Percentiles rank a stretch among this genome's conserved stretches.
Evolutionary conservation across 2,329 filamentous ascomycete species (phyloP).

Genomic region (Penicillium janthinellum): DNA sequence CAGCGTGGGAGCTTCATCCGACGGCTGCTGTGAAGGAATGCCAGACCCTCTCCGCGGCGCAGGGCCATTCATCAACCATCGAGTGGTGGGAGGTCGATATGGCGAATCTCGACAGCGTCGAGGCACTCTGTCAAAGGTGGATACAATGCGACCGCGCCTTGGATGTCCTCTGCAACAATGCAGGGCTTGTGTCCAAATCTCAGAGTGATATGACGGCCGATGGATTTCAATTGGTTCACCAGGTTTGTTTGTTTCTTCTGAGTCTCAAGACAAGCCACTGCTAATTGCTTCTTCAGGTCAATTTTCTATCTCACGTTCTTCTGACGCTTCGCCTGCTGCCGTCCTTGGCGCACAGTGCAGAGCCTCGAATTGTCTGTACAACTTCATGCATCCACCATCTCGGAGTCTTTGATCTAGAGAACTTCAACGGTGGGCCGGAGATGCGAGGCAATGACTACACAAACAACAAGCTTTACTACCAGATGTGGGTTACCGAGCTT

Average conservation of each 20-base stretch:
- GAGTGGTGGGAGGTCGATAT: constrained; percentile 21
- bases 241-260: constrained; percentile 6
- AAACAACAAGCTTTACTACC: constrained; percentile 20
- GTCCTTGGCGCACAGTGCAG: constrained; percentile 14
- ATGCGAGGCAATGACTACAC: constrained; percentile 12
- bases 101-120: constrained; percentile 17
- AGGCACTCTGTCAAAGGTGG: constrained; percentile 17
- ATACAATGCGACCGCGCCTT: constrained; percentile 9
- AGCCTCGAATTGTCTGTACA: constrained; percentile 19
- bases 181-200: constrained; percentile 7
- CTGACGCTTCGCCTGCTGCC: constrained; percentile 20
- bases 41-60: constrained; percentile 5
- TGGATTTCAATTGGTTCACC: constrained; percentile 18
- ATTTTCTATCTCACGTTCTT: constrained; percentile 20
- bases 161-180: constrained; percentile 22
- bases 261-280: too few species aligned
- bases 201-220: constrained; percentile 12
- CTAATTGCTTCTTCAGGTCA: constrained; percentile 8
- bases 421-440: constrained; percentile 7
- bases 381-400: constrained; percentile 20
- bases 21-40: constrained; percentile 13
- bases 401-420: constrained; percentile 14
- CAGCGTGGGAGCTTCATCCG: constrained; percentile 16
- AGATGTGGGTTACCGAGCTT: constrained; percentile 21
- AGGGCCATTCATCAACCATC: constrained; percentile 11